Evolutionary conservation across 768 basidiomycete genomes (phyloP).

Genomic region (Dioszegia aurantiaca): DNA sequence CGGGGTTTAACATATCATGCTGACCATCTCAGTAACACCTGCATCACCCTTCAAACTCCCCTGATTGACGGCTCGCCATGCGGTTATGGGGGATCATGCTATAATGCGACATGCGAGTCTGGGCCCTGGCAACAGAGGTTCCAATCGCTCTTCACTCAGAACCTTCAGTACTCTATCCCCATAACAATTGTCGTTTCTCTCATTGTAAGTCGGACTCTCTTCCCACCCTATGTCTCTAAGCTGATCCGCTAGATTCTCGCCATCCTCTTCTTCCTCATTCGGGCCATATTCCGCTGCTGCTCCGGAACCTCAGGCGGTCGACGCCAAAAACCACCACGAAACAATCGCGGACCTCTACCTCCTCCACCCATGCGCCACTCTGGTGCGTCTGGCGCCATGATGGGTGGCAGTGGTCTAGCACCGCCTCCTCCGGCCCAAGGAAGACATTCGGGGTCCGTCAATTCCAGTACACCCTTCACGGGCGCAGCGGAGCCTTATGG

Average conservation of each 20-base stretch:
- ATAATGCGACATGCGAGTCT: constrained; percentile 62
- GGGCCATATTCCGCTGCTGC: constrained; percentile 36
- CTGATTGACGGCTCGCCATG: constrained; percentile 81
- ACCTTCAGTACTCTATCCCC: constrained; percentile 57
- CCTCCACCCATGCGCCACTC: constrained; percentile 22
- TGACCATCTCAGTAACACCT: constrained; percentile 56
- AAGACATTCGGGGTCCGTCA: constrained; percentile 25
- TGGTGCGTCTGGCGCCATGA: constrained; percentile 4
- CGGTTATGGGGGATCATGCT: constrained; percentile 72
- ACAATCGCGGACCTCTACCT: constrained; percentile 18
- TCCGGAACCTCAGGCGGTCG: constrained; percentile 1
- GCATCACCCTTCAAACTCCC: constrained; percentile 66
- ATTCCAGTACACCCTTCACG: constrained; percentile 21
- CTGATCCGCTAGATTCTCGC: constrained; percentile 27
- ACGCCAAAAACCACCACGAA: constrained; percentile 4
- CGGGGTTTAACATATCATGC: too few relatives aligned
- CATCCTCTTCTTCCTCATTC: constrained; percentile 33
- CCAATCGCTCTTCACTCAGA: constrained; percentile 71
- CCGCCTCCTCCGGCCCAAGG: constrained; percentile 6
- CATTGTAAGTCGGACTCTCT: constrained; percentile 33
- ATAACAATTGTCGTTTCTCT: constrained; percentile 47
- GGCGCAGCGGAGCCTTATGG: constrained; percentile 7
- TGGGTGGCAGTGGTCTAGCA: constrained; percentile 4
- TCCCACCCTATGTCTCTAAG: neutral
- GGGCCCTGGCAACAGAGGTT: constrained; percentile 63